Evolutionary conservation across 129 eudicot species (phyloP).

Genomic region (Heracleum sosnowskyi): DNA sequence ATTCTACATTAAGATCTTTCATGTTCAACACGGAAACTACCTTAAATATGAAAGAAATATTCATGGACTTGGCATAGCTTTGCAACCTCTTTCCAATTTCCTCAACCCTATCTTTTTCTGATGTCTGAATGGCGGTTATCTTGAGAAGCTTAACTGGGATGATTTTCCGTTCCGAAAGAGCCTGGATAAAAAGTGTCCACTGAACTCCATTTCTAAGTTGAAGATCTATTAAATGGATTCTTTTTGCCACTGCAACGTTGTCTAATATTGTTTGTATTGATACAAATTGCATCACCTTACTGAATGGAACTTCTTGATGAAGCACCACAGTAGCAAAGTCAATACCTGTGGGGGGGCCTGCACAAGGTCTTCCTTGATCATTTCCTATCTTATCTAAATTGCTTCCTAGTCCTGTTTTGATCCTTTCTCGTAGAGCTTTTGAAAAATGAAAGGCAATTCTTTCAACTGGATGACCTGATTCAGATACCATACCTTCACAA

Average conservation of each 20-base stretch:
- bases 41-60: slow-evolving; percentile 40
- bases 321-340: slow-evolving; percentile 31
- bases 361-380: slow-evolving; percentile 12
- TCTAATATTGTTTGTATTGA: slow-evolving; percentile 52
- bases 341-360: slow-evolving; percentile 18
- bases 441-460: slow-evolving; percentile 41
- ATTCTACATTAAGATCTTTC: slow-evolving; percentile 31
- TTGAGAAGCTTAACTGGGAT: slow-evolving; percentile 28
- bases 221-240: slow-evolving; percentile 53
- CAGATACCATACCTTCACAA: slow-evolving; percentile 38
- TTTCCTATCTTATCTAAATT: slow-evolving; percentile 1
- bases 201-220: slow-evolving; percentile 48
- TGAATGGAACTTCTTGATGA: slow-evolving; percentile 47
- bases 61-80: slow-evolving; percentile 39
- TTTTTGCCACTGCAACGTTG: slow-evolving; percentile 24
- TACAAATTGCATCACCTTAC: slow-evolving; percentile 43
- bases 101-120: slow-evolving; percentile 19
- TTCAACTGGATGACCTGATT: slow-evolving; percentile 42
- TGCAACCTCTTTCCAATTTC: slow-evolving; percentile 40
- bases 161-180: slow-evolving; percentile 20
- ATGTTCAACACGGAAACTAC: slow-evolving; percentile 36
- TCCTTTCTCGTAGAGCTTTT: slow-evolving; percentile 33
- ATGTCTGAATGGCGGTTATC: slow-evolving; percentile 32
- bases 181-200: slow-evolving; percentile 54
- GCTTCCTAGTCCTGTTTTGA: slow-evolving; percentile 38